Evolutionary conservation across 441 rosid species (phyloP).

Genomic region (Cnidoscolus chayamansa): DNA sequence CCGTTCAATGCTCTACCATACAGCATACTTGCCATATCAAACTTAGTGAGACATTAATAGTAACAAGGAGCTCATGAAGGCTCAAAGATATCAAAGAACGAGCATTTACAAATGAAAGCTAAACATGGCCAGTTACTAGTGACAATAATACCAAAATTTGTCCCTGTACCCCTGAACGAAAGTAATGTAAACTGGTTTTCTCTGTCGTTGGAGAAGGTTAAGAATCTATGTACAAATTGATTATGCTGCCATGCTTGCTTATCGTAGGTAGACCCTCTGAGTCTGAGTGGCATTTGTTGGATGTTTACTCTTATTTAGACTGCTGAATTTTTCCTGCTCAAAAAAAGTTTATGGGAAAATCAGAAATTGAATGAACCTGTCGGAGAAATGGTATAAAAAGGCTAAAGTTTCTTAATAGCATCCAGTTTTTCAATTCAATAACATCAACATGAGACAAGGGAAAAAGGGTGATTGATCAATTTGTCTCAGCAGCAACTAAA

Average conservation of each 20-base stretch:
- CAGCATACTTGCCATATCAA: background rate
- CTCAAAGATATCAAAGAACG: background rate
- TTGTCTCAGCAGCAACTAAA: background rate
- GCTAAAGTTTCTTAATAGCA: background rate
- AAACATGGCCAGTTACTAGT: background rate
- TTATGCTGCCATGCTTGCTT: conserved; percentile 12
- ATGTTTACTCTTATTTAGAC: conserved; percentile 20
- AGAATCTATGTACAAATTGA: conserved; percentile 22
- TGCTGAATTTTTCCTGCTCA: conserved; percentile 29
- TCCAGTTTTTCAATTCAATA: background rate
- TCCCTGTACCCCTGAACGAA: background rate
- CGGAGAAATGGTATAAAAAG: background rate
- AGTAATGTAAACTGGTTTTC: background rate
- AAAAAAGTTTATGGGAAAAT: conserved; percentile 1
- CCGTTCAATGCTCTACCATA: too few relatives aligned
- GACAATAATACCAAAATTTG: conserved; percentile 7
- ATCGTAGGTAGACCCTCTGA: conserved; percentile 26
- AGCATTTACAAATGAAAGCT: conserved; percentile 7
- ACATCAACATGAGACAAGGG: background rate
- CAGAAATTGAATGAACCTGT: conserved; percentile 5
- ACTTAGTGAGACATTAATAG: background rate
- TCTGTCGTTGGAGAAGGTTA: conserved; percentile 8
- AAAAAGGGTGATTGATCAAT: background rate
- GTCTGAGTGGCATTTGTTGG: conserved; percentile 7
- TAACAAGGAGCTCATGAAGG: background rate